Evolutionary conservation across 805 yeast genomes (phyloP), one percentile per base, ranked within the genome.

Genomic region (Starmerella apicola): DNA sequence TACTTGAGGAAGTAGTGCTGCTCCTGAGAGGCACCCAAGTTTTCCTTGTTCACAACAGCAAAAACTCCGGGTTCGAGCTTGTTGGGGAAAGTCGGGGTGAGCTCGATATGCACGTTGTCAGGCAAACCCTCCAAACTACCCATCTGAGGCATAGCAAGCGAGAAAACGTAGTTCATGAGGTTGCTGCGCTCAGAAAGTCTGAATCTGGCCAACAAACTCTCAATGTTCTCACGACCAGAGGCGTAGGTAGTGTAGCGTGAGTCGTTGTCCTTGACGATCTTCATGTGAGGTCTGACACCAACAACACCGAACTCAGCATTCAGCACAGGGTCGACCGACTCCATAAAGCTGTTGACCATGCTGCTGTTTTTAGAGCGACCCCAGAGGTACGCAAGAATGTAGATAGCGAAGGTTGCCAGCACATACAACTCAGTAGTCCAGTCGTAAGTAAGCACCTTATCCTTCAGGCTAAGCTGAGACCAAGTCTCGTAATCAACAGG

Each of bases 161-260:
- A 96, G 60, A 76, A 60, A 15, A 71, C 27, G 71, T 80, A 71
- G 43, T 80, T 64, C 48, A 83, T 65, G 22, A 79, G 52, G 61
- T 86, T 88, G 58, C 83, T 86, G 66, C 97, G 78, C 45, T 93
- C 74, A 45, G 73, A 66, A 60, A 86, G 67, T 41, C 69, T 70
- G 57, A 85, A 67, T 46, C 70, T 73, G 34, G 78, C 67, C 42
- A 70, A 63, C 42, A 85, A 62, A 41, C 72, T 68, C 44, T 74
- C 74, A 45, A 91, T 70, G 58, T 83, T 78, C 43, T 74, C 65
- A 60, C 98, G 77, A 46, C 98, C 98, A 42, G 94, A 72, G 32
- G 95, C 94, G 58, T 83, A 91, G 27, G 81, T 66, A 9, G 68
- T 61, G 59, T 61, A 83, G 44, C 68, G 64, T 51, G 78, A 76